These are phyloP conservation scores for Canna indica DNA, from an alignment of 176 grass and related monocot genomes.

Conservation along the genomic window DNA sequence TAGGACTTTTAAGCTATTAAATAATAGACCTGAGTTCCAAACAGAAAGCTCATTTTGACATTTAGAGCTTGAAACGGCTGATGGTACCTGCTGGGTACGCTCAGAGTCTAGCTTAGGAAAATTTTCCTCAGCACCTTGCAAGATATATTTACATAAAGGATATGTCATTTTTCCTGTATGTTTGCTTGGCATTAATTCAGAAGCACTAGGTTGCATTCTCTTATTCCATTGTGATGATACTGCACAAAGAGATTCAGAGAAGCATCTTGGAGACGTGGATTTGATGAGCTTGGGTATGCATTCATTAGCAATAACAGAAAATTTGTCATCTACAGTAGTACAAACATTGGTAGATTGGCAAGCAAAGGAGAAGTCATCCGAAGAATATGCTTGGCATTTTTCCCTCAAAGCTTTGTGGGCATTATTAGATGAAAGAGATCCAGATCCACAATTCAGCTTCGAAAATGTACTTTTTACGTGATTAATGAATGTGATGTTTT, in stretches of 20 bases:
- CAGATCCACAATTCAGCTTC: slow-evolving; percentile 39
- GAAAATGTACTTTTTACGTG: slow-evolving; percentile 52
- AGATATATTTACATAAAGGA: neutral
- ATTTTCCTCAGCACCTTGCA: neutral
- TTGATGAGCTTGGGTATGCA: neutral
- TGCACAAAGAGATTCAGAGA: neutral
- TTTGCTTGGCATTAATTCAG: neutral
- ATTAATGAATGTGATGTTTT: slow-evolving; percentile 63
- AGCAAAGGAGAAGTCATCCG: slow-evolving; percentile 3
- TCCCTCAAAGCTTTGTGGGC: slow-evolving; percentile 27
- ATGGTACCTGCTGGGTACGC: slow-evolving; percentile 21
- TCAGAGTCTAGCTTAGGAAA: slow-evolving; percentile 27
- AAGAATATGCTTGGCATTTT: slow-evolving; percentile 22
- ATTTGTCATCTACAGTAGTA: neutral
- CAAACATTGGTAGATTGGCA: neutral
- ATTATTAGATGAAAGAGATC: slow-evolving; percentile 35
- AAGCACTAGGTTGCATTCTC: slow-evolving; percentile 1
- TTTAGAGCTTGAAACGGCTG: slow-evolving; percentile 17
- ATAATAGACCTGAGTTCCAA: slow-evolving; percentile 29
- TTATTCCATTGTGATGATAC: neutral
- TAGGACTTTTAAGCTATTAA: slow-evolving; percentile 26
- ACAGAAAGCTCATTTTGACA: slow-evolving; percentile 26
- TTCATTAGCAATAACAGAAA: neutral
- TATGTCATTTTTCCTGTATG: neutral
- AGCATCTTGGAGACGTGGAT: neutral